Evolutionary conservation across 345 rosid genomes (phyloP).

Genomic region (Durio zibethinus): DNA sequence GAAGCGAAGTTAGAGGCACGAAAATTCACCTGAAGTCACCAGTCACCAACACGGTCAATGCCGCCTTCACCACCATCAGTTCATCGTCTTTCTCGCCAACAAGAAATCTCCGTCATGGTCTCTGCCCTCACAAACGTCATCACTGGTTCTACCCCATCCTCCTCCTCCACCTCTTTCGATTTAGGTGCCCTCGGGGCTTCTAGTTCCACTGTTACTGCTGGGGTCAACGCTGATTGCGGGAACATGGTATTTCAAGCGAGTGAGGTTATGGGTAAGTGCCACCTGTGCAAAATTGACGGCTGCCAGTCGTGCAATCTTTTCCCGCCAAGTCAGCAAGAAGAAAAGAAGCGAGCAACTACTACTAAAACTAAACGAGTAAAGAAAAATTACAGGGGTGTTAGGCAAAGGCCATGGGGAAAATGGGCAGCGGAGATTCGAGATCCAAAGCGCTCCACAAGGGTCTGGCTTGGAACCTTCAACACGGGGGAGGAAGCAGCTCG

Average conservation of each 20-base stretch:
- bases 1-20: neutral
- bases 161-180: neutral
- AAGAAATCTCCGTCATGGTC: slow-evolving; percentile 67
- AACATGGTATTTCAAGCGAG: slow-evolving; percentile 21
- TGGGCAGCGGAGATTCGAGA: slow-evolving; percentile 98
- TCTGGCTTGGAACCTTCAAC: slow-evolving; percentile 92
- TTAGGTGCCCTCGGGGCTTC: slow-evolving; percentile 13
- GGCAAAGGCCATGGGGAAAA: slow-evolving; percentile 98
- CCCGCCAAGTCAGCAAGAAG: slow-evolving; percentile 45
- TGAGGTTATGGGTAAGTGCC: slow-evolving; percentile 50
- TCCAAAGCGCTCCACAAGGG: slow-evolving; percentile 68
- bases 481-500: slow-evolving; percentile 92
- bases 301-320: slow-evolving; percentile 80
- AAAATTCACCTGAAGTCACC: neutral
- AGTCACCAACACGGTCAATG: neutral
- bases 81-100: slow-evolving; percentile 44
- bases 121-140: slow-evolving; percentile 36
- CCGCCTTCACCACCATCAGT: neutral
- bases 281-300: slow-evolving; percentile 53
- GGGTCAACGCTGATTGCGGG: neutral
- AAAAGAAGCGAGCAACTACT: neutral
- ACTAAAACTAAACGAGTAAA: slow-evolving; percentile 33
- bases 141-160: slow-evolving; percentile 18
- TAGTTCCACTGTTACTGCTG: neutral
- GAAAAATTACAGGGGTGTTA: slow-evolving; percentile 89